Conservation (phyloP, 2,329 filamentous ascomycete genomes). For the Thermoascus crustaceus region DNA sequence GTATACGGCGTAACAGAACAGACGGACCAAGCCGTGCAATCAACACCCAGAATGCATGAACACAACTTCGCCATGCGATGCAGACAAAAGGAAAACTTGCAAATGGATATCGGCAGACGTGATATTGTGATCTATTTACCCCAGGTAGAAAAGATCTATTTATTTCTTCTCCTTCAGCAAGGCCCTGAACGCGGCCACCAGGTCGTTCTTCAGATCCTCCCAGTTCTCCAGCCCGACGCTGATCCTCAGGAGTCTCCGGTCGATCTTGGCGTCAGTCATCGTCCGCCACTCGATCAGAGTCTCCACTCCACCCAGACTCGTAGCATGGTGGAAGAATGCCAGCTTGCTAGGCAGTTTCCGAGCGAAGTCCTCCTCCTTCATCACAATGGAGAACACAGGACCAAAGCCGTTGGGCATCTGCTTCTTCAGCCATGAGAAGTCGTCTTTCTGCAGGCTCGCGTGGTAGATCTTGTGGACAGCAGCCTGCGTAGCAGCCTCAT, state of each 20-base stretch:
- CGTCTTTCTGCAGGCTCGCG: slow-evolving; percentile 66
- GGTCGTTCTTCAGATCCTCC: slow-evolving; percentile 73
- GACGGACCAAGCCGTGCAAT: background rate
- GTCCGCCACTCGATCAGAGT: slow-evolving; percentile 93
- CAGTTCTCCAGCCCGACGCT: slow-evolving; percentile 82
- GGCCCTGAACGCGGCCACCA: slow-evolving; percentile 58
- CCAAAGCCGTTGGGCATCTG: slow-evolving; percentile 93
- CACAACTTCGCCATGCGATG: background rate
- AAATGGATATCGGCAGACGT: background rate
- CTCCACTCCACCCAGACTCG: slow-evolving; percentile 87
- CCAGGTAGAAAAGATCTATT: background rate
- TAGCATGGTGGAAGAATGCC: slow-evolving; percentile 84
- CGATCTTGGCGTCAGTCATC: slow-evolving; percentile 71
- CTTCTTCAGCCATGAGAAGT: slow-evolving; percentile 62
- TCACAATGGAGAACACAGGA: slow-evolving; percentile 72
- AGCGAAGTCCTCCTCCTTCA: slow-evolving; percentile 55
- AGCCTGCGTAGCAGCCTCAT: slow-evolving; percentile 40
- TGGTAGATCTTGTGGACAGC: slow-evolving; percentile 60
- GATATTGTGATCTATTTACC: background rate
- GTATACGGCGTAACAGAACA: background rate
- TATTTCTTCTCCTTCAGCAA: slow-evolving; percentile 33
- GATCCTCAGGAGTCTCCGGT: slow-evolving; percentile 64
- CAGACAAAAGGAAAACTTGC: background rate
- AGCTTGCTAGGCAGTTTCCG: slow-evolving; percentile 67
- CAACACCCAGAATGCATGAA: background rate